phyloP scores from a whole-genome alignment of 1,284 basidiomycete species.

The Lentinus polychrous region DNA sequence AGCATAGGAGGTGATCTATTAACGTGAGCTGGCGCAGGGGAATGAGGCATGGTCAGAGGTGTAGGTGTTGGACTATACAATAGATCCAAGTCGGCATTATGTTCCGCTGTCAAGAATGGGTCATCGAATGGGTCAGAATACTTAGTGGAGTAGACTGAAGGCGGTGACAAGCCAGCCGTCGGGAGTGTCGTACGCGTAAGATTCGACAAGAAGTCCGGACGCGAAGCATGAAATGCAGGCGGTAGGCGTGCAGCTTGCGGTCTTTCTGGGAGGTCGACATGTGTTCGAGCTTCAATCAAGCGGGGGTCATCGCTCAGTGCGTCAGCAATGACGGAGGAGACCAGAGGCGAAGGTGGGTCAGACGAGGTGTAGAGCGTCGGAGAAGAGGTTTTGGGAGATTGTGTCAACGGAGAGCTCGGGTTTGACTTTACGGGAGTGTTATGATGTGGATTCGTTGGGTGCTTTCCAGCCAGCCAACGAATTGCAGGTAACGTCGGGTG shows the following conservation, averaged over 20 bases:
- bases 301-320: constrained; percentile 36
- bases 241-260: constrained; percentile 45
- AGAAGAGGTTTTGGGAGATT: constrained; percentile 16
- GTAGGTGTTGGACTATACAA: constrained; percentile 24
- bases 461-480: constrained; percentile 39
- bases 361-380: constrained; percentile 6
- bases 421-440: constrained; percentile 19
- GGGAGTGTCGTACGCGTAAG: constrained; percentile 61
- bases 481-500: constrained; percentile 31
- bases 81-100: constrained; percentile 21
- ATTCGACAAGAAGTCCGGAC: constrained; percentile 53
- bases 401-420: constrained; percentile 18
- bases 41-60: constrained; percentile 22
- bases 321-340: constrained; percentile 26
- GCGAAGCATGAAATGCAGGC: constrained; percentile 32
- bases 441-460: constrained; percentile 16
- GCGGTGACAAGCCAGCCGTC: constrained; percentile 45
- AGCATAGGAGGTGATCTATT: constrained; percentile 20
- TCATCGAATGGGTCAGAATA: constrained; percentile 28
- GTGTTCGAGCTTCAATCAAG: constrained; percentile 17
- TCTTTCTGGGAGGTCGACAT: constrained; percentile 23
- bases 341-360: constrained; percentile 20
- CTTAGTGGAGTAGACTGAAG: constrained; percentile 18
- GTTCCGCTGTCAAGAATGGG: constrained; percentile 13
- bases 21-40: constrained; percentile 21